Evolutionary conservation across 768 basidiomycete species (phyloP), one percentile per base, ranked within the genome.

Genomic region (Fomitopsis pulvina): DNA sequence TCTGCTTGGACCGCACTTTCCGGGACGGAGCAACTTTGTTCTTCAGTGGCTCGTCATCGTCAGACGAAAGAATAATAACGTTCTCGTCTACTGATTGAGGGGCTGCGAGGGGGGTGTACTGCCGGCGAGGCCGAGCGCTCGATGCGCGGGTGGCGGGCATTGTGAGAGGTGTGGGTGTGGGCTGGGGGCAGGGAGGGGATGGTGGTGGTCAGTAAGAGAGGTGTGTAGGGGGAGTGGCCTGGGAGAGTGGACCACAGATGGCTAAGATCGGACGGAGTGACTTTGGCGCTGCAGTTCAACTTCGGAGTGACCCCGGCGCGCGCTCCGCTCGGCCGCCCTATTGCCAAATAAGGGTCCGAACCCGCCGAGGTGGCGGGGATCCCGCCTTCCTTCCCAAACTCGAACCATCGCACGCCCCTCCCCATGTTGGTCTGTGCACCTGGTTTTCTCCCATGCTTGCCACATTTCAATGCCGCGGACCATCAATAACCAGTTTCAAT

Each of bases 41-140:
- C 14, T 45, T 47, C 16, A 41, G 28, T 18, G 47, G 45, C 26
- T 30, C 46, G 4, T 61, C 58, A 26, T 57, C 57, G 46, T 58
- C 62, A 24, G 56, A 61, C 14, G 58, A 57, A 22, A 63, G 41
- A 3, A 51, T 25, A 28, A 63, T 54, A n/a, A 53, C 21, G 20
- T 53, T 54, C 14, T 41, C 10, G 14, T 34, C 38, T 2, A 45
- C 25, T 9, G 50, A 34, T 20, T 50, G 38, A 39, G 24, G 22
- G 25, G 42, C 28, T 29, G 29, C 34, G 37, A 47, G 47, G 43
- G 48, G 41, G 27, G 50, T 22, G 20, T 41, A 29, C 3, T 48
- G 52, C 6, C 30, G 20, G 4, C 51, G 48, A 16, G 48, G 56
- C 18, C 59, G 56, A 20, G 52, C 53, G 14, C 56, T 50, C 2